Base-by-base conservation (phyloP, 768 basidiomycete species). In the Mycena metata region DNA sequence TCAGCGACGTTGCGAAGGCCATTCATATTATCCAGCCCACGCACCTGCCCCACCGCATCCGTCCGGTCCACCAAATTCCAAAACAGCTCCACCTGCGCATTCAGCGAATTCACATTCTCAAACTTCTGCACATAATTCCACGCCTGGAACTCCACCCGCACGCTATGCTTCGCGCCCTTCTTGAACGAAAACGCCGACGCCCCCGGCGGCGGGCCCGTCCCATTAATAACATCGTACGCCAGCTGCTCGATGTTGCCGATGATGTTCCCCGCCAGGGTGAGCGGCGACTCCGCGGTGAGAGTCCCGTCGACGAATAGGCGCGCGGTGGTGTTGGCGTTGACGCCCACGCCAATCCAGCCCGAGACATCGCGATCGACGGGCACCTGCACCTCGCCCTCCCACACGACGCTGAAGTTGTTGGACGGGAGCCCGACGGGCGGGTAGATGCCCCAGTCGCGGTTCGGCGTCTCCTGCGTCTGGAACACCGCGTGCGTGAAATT, bases 391-490 rank as follows among this genome's bases (percentile, higher is more conserved):
- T 39, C 61, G 60, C 75, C 75, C 70, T 76, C 75, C 75, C 75
- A 76, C 42, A 76, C 64, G 11, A 65, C 75, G 58, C 74, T 74
- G 45, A 74, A 76, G 58, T 76, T 76, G 66, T 76, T 76, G 24
- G 75, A 76, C 39, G 75, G 75, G 7, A 76, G 70, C 16, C 72
- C 72, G 39, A 60, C 60, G 21, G 75, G 75, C 55, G 75, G 75
- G 66, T 76, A 76, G 19, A 76, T 54, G 39, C 75, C 75, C 75
- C 75, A 76, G 46, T 74, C 74, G 57, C 64, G 70, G 61, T 74
- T 76, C 35, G 75, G 75, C 47, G 67, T 67, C 57, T 76, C 75
- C 50, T 72, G 62, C 60, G 26, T 42, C n/a, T 68, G 45, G 43
- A 76, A 72, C 3, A 69, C 64, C 15, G 73, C 46, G 13, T 73